Evolutionary conservation across 1,284 basidiomycete genomes (phyloP).

Genomic region (Austroboletus rostrupii): DNA sequence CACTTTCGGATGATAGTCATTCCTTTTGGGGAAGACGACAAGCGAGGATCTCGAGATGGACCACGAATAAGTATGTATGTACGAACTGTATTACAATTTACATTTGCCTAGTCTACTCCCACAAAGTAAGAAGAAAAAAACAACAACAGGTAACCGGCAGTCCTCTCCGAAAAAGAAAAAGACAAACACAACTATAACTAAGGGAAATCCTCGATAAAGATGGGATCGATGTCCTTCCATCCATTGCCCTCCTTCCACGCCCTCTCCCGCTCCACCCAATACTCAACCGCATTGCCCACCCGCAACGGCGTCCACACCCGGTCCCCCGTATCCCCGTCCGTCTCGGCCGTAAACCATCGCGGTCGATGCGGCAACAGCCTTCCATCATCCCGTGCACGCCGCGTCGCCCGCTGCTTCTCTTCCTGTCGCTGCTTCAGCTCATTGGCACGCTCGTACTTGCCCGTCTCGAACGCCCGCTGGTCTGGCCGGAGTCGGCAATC

Average conservation of each 20-base stretch:
- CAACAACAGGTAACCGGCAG: too few species aligned
- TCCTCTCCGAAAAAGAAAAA: too few species aligned
- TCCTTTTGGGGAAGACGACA: too few species aligned
- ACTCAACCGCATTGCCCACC: conserved; percentile 59
- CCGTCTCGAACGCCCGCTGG: conserved; percentile 91
- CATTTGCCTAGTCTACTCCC: background rate
- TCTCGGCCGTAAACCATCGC: conserved; percentile 76
- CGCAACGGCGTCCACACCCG: conserved; percentile 76
- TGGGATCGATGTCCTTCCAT: conserved; percentile 75
- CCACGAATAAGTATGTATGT: too few species aligned
- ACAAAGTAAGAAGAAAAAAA: too few species aligned
- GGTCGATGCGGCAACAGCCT: conserved; percentile 71
- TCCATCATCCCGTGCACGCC: conserved; percentile 78
- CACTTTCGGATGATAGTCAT: too few species aligned
- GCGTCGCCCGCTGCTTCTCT: conserved; percentile 79
- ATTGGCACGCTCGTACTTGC: conserved; percentile 90
- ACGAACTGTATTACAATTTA: background rate
- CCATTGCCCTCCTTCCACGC: conserved; percentile 46
- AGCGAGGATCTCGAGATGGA: background rate
- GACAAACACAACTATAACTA: conserved; percentile 2
- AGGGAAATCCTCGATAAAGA: conserved; percentile 64
- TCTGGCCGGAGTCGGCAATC: conserved; percentile 94
- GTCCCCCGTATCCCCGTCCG: conserved; percentile 83
- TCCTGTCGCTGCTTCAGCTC: conserved; percentile 84
- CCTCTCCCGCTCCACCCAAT: conserved; percentile 79